phyloP scores from a whole-genome alignment of 2,329 filamentous ascomycete species.

The Cytospora schulzeri region DNA sequence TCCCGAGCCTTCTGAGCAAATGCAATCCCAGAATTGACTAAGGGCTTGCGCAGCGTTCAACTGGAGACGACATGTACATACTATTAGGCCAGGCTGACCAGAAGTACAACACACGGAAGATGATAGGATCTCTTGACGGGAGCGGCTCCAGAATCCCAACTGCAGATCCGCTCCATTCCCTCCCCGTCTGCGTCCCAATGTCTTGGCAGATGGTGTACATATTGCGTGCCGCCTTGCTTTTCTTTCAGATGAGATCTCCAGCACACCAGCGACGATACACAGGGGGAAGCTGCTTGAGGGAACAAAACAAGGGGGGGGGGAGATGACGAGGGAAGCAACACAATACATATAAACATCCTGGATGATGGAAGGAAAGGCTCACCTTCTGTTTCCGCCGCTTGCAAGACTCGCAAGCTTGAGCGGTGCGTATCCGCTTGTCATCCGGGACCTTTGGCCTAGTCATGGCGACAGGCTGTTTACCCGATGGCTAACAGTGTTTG shows the following conservation, averaged over 20 bases:
- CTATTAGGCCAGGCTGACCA: background rate
- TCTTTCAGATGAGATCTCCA: background rate
- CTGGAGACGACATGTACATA: background rate
- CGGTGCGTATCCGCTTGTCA: constrained; percentile 64
- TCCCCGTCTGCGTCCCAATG: background rate
- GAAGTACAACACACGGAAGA: background rate
- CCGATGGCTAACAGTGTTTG: constrained; percentile 16
- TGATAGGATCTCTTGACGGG: background rate
- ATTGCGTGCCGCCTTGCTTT: background rate
- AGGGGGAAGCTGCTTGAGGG: background rate
- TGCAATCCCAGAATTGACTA: background rate
- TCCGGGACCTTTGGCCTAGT: constrained; percentile 57
- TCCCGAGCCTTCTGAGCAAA: background rate
- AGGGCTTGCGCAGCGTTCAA: background rate
- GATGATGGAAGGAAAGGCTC: constrained; percentile 37
- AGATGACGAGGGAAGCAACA: background rate
- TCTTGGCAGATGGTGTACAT: background rate
- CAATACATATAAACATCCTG: background rate
- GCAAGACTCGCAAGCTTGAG: constrained; percentile 65
- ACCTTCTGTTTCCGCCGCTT: constrained; percentile 70
- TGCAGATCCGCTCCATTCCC: background rate
- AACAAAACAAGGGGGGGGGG: background rate
- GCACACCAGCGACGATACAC: background rate
- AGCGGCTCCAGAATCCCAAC: background rate
- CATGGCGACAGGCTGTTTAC: constrained; percentile 40